Percentiles rank a stretch among this genome's conserved stretches.
These are phyloP conservation scores for Strigomonas culicis DNA, from an alignment of 208 protist genomes.

Conservation along the genomic window DNA sequence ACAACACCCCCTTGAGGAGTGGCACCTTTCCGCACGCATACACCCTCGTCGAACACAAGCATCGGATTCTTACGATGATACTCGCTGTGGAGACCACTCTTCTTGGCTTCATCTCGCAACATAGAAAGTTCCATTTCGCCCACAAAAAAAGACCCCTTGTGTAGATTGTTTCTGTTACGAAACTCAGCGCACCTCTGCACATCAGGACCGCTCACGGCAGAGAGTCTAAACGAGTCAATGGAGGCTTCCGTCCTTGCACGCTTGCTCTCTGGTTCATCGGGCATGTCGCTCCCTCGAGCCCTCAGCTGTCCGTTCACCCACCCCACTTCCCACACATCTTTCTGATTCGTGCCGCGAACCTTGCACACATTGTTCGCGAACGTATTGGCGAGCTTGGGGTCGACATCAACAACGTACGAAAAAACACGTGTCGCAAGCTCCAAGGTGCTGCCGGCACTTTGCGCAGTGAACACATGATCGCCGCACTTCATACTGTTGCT, in stretches of 20 bases:
- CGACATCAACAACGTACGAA: slow-evolving; percentile 76
- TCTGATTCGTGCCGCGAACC: slow-evolving; percentile 60
- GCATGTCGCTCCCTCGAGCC: not conserved
- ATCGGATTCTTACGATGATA: slow-evolving; percentile 74
- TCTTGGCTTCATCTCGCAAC: slow-evolving; percentile 45
- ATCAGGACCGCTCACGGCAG: slow-evolving; percentile 34
- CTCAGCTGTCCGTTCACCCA: slow-evolving; percentile 76
- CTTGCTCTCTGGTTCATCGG: slow-evolving; percentile 8
- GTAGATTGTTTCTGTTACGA: slow-evolving; percentile 45
- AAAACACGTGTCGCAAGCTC: slow-evolving; percentile 82
- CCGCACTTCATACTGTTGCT: slow-evolving; percentile 81
- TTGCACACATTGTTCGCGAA: slow-evolving; percentile 40
- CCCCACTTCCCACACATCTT: slow-evolving; percentile 78
- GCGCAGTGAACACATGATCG: slow-evolving; percentile 53
- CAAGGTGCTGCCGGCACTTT: slow-evolving; percentile 23
- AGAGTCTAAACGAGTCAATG: slow-evolving; percentile 35
- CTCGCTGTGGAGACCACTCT: slow-evolving; percentile 58
- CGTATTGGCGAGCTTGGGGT: slow-evolving; percentile 44
- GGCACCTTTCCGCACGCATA: slow-evolving; percentile 68
- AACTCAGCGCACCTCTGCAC: slow-evolving; percentile 55
- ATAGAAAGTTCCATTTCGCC: slow-evolving; percentile 64
- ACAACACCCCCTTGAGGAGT: slow-evolving; percentile 44
- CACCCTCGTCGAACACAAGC: slow-evolving; percentile 77
- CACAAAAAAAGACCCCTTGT: slow-evolving; percentile 81
- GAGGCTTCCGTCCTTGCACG: slow-evolving; percentile 25